Evolutionary conservation across 192 early-diverging fungal genomes (phyloP), one percentile per base, ranked within the genome.

Genomic region (Gaertneriomyces semiglobifer): DNA sequence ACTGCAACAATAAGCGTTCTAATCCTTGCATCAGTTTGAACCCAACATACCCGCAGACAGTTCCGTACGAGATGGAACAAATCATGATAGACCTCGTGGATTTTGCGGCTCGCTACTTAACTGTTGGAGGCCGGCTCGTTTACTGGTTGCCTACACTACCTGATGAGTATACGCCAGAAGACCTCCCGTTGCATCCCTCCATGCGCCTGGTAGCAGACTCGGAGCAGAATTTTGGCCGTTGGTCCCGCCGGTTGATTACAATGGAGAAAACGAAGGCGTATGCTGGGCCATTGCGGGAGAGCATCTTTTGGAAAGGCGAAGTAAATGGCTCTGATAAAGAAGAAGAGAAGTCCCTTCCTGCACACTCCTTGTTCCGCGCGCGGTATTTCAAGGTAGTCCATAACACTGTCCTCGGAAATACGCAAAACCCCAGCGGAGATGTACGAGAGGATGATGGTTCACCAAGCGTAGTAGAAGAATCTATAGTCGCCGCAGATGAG

Each of bases 61-160:
- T 91, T 18, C 89, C 94, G 0, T 99, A 99, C 67, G 95, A 97
- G 72, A 93, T 99, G 91, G 85, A 89, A 0, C 88, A 92, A 48
- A 90, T 99, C 0, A 72, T 99, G 3, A 62, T 75, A 5, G 96
- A 97, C 72, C 74, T 99, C 44, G 70, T 94, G 6, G 81, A 81
- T 44, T 93, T 99, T 73, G 88, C 93, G 0, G 93, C 89, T 3
- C 76, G 80, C 58, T 79, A 87, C 68, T 80, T 99, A 38, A 83
- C 82, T 4, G 75, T 88, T 1, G 88, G 90, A 25, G 96, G 79
- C 14, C 84, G 96, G 10, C 79, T 99, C 4, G 93, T 96, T 1
- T 97, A 93, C 74, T 99, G 96, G 96, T 77, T 99, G 19, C 96
- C 96, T 1, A 97, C 93, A 0, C 79, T 97, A 4, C 87, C 88